phyloP scores from a whole-genome alignment of 129 eudicot species.

The Tagetes patula region DNA sequence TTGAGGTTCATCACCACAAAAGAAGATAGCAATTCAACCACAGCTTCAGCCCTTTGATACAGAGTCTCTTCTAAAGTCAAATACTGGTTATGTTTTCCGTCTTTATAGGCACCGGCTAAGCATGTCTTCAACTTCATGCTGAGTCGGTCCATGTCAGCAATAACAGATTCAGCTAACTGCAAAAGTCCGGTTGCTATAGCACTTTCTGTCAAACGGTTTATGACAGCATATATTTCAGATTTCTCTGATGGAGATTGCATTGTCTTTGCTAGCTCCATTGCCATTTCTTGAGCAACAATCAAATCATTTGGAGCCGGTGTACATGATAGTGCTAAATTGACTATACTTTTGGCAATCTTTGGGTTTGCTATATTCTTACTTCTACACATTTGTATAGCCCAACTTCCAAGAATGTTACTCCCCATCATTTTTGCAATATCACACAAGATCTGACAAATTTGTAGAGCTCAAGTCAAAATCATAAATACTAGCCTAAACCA shows the following conservation, averaged over 20 bases:
- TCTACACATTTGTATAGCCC: conserved; percentile 53
- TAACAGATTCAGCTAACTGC: conserved; percentile 51
- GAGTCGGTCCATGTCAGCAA: conserved; percentile 66
- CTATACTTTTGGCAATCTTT: conserved; percentile 58
- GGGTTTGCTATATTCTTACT: conserved; percentile 42
- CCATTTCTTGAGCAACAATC: conserved; percentile 54
- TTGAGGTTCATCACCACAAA: conserved; percentile 60
- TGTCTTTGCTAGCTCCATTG: conserved; percentile 44
- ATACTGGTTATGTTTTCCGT: conserved; percentile 30
- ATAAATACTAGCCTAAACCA: conserved; percentile 7
- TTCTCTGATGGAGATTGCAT: conserved; percentile 43
- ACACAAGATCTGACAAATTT: conserved; percentile 60
- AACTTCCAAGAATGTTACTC: conserved; percentile 46
- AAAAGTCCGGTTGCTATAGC: conserved; percentile 48
- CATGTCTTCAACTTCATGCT: conserved; percentile 51
- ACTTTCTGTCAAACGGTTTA: conserved; percentile 56
- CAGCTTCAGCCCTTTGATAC: conserved; percentile 59
- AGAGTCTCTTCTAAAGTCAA: conserved; percentile 57
- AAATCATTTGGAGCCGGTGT: conserved; percentile 59
- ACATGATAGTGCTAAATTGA: conserved; percentile 43
- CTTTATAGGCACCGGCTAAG: conserved; percentile 41
- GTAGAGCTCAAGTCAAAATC: conserved; percentile 11
- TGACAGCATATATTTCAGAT: conserved; percentile 50
- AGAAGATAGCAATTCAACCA: conserved; percentile 58
- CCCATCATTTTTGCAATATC: conserved; percentile 56